These are phyloP conservation scores for Penicillium crustosum DNA, from an alignment of 2,329 filamentous ascomycete species.

Conservation along the genomic window DNA sequence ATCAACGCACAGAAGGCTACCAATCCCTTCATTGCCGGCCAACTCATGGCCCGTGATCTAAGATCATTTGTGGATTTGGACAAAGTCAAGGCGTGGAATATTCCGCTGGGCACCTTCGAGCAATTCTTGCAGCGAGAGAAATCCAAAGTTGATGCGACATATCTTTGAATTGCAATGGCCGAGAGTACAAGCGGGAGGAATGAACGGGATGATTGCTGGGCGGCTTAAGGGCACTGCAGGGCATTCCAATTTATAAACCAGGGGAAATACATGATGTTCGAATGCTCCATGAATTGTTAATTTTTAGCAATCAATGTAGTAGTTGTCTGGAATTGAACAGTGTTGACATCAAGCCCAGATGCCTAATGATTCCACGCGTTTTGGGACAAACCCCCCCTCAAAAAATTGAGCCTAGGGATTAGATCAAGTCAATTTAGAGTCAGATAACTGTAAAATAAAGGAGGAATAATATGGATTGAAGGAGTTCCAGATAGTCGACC, in stretches of 20 bases:
- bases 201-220: not conserved
- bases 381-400: not conserved
- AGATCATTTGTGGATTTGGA: not conserved
- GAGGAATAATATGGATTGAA: not conserved
- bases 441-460: not conserved
- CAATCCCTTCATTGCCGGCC: not conserved
- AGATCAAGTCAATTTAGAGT: not conserved
- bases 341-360: not conserved
- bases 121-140: not conserved
- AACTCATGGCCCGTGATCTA: not conserved
- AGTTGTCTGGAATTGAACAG: not conserved
- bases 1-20: not conserved
- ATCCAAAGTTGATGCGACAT: too few species aligned
- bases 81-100: not conserved
- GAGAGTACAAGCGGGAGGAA: too few species aligned
- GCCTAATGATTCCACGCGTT: not conserved
- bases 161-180: too few species aligned
- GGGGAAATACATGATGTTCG: not conserved
- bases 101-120: not conserved
- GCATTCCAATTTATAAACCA: not conserved
- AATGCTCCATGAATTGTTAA: not conserved
- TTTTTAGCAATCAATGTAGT: not conserved
- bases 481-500: not conserved
- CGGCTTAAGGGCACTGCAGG: not conserved
- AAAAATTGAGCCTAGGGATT: not conserved